A percentile compares a stretch with the other conserved stretches of the same genome.
These are phyloP conservation scores for Panaeolus cyanescens DNA, from an alignment of 768 basidiomycete genomes.

Conservation along the genomic window DNA sequence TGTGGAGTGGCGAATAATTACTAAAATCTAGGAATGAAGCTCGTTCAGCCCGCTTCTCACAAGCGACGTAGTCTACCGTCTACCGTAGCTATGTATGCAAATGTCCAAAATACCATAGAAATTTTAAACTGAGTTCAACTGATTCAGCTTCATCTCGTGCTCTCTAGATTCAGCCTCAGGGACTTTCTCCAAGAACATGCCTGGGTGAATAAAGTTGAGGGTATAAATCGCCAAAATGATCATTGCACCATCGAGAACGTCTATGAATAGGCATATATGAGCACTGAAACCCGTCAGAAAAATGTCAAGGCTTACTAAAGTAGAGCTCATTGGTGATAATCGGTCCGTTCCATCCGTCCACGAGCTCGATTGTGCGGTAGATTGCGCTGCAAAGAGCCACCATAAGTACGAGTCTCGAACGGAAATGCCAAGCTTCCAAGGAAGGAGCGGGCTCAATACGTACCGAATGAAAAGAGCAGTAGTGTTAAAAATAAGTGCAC, in stretches of 20 bases:
- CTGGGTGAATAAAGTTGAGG: constrained; percentile 47
- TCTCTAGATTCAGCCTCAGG: not conserved
- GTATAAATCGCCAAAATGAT: constrained; percentile 45
- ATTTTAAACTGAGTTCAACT: not conserved
- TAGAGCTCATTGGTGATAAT: constrained; percentile 27
- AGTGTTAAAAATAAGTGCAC: not conserved
- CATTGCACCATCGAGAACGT: constrained; percentile 48
- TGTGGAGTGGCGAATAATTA: too few relatives aligned
- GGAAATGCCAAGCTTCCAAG: too few relatives aligned
- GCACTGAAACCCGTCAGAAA: not conserved
- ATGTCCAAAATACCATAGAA: not conserved
- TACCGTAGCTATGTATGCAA: too few relatives aligned
- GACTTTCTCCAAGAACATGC: constrained; percentile 25
- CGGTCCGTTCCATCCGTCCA: constrained; percentile 2
- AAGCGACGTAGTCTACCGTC: too few relatives aligned
- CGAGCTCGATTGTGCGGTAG: constrained; percentile 3
- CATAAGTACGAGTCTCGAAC: too few relatives aligned
- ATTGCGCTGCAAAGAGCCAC: not conserved
- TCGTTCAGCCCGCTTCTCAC: too few relatives aligned
- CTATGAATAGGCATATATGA: constrained; percentile 19
- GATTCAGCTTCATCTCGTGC: not conserved
- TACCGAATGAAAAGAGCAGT: constrained; percentile 5
- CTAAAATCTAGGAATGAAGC: too few relatives aligned
- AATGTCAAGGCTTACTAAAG: constrained; percentile 14
- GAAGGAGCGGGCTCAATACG: too few relatives aligned